These are phyloP conservation scores for Salvia sclarea DNA, from an alignment of 305 asterid species.

Conservation along the genomic window DNA sequence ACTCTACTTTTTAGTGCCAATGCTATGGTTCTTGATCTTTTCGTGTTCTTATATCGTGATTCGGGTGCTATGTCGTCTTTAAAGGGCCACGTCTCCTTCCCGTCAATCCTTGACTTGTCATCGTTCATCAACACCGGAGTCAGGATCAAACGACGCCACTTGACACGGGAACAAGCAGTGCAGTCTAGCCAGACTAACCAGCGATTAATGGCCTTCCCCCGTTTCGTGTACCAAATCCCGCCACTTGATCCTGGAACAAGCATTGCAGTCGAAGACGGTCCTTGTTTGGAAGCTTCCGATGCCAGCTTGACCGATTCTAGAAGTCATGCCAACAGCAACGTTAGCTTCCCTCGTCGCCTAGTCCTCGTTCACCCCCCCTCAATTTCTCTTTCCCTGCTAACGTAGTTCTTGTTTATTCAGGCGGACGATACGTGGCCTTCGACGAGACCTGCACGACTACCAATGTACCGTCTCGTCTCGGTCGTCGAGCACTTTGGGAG, in stretches of 20 bases:
- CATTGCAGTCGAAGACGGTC: constrained; percentile 23
- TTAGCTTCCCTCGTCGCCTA: constrained; percentile 27
- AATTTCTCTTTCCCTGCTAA: not conserved
- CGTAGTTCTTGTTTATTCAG: constrained; percentile 35
- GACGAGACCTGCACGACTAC: constrained; percentile 25
- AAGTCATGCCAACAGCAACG: constrained; percentile 30
- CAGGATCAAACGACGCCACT: too few relatives aligned
- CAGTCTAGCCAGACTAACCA: constrained; percentile 23
- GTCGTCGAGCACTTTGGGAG: constrained; percentile 83
- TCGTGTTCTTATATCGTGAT: not conserved
- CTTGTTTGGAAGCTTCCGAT: constrained; percentile 23
- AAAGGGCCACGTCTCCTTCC: constrained; percentile 82
- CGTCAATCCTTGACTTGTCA: constrained; percentile 64
- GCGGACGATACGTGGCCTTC: constrained; percentile 20
- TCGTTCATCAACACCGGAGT: constrained; percentile 42
- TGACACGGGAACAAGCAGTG: too few relatives aligned
- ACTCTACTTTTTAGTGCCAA: too few relatives aligned
- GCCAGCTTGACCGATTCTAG: constrained; percentile 28
- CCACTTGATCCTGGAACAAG: constrained; percentile 31
- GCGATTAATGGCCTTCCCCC: constrained; percentile 32
- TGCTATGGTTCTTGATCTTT: constrained; percentile 17
- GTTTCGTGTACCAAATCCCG: constrained; percentile 37
- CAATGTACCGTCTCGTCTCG: constrained; percentile 63
- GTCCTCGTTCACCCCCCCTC: not conserved
- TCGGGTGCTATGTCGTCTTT: constrained; percentile 14